Conservation (phyloP, 371 early-diverging fungal genomes). For the Mucor irregularis region DNA sequence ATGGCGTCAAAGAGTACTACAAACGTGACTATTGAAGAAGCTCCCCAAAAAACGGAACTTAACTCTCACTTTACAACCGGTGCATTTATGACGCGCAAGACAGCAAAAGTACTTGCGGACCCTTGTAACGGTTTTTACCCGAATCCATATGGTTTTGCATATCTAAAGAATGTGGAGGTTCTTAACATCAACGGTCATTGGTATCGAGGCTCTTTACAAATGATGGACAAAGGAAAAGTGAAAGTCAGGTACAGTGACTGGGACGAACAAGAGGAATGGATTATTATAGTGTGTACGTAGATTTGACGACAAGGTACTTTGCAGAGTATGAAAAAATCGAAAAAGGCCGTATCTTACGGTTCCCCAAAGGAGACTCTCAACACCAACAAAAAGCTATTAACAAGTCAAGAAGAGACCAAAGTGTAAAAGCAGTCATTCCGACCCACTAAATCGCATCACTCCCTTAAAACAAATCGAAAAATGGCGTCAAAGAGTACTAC, state of each 20-base stretch:
- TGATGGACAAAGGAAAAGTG: constrained; percentile 49
- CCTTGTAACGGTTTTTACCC: constrained; percentile 38
- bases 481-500: constrained; percentile 4
- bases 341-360: background rate
- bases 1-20: constrained; percentile 4
- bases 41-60: background rate
- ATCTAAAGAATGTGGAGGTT: constrained; percentile 46
- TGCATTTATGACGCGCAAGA: constrained; percentile 53
- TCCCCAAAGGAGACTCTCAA: background rate
- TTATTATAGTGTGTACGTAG: constrained; percentile 64
- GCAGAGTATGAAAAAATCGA: too few relatives aligned
- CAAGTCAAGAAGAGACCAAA: background rate
- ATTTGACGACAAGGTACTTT: too few relatives aligned
- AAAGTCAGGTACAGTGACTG: constrained; percentile 56
- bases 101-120: constrained; percentile 37
- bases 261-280: constrained; percentile 64
- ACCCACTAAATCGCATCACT: constrained; percentile 19
- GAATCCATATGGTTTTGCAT: constrained; percentile 43
- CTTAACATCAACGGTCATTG: constrained; percentile 50
- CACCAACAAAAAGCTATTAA: background rate
- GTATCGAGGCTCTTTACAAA: constrained; percentile 51
- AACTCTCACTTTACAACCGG: constrained; percentile 44
- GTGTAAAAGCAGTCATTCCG: constrained; percentile 5
- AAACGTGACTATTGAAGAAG: constrained; percentile 1
- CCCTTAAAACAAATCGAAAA: constrained; percentile 16